Base-by-base conservation (phyloP, 2,329 filamentous ascomycete species). In the Xylariaceae sp. region DNA sequence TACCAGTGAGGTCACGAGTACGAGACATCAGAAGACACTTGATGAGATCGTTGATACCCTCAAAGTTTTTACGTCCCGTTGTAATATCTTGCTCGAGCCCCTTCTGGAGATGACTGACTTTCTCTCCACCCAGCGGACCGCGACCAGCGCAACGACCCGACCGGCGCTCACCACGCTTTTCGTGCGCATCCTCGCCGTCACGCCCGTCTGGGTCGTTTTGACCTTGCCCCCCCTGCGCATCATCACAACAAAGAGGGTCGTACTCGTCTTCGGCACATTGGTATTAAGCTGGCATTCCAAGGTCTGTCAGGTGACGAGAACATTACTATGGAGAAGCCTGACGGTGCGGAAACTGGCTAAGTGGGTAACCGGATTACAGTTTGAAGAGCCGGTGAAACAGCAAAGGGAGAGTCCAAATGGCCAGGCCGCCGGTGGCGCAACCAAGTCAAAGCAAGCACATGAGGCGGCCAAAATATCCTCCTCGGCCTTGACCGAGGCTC, bases 1-100 rank as follows among this genome's bases (percentile, higher is more conserved):
- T 17, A 71, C 74, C 31, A 82, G 80, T 7, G 90, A 92, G 67
- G 71, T 76, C 14, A 85, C 82, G 6, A 87, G 83, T 59, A 88
- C 87, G 37, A 87, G 89, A 58, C 91, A 95, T 67, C 91, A 96
- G 69, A 97, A 97, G 79, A 97, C 92, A 47, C 76, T 99, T 49
- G 95, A 99, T 72, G 95, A 99, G 76, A 99, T 99, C 59, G 90
- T 99, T 54, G 93, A 98, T 67, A 96, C 91, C 0, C 78, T 99
- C 40, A 92, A 92, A 72, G 87, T 92, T 64, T 91, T 99, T 66
- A 98, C 94, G 0, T 90, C 89, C 4, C 85, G 95, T 45, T 97
- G 95, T 75, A 96, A 97, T 73, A 89, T 96, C 49, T 79, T 99
- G 16, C 82, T 98, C 48, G 93, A 97, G 67, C 95, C 95, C 2